These are phyloP conservation scores for Arthrobotrys entomopaga DNA, from an alignment of 2,329 filamentous ascomycete genomes.

Conservation along the genomic window DNA sequence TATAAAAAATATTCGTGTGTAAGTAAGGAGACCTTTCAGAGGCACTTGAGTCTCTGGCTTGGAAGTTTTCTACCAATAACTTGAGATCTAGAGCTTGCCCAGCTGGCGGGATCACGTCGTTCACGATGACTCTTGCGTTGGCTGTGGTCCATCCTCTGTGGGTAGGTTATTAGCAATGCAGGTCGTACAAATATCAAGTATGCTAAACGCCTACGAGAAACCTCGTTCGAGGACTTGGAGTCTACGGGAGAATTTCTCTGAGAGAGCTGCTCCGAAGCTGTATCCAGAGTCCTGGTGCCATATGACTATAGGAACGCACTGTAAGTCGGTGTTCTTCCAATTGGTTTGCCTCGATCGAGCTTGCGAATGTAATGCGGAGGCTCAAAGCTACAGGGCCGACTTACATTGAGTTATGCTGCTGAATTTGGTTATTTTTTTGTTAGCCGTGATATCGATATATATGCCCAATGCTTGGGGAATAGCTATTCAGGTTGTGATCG, in stretches of 20 bases:
- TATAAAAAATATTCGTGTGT: constrained; percentile 30
- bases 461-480: background rate
- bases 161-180: background rate
- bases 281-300: constrained; percentile 41
- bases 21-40: constrained; percentile 13
- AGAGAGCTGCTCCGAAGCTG: constrained; percentile 45
- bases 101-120: constrained; percentile 76
- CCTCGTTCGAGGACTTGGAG: constrained; percentile 91
- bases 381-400: background rate
- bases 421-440: constrained; percentile 18
- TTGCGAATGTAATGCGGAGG: too few relatives aligned
- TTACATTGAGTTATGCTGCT: constrained; percentile 53
- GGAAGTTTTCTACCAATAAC: constrained; percentile 69
- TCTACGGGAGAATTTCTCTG: constrained; percentile 68
- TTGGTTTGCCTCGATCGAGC: too few relatives aligned
- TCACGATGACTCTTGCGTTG: constrained; percentile 76
- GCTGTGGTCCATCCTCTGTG: constrained; percentile 81
- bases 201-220: constrained; percentile 67
- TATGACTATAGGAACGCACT: constrained; percentile 16
- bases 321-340: background rate
- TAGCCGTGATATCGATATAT: constrained; percentile 9
- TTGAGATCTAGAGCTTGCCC: constrained; percentile 71
- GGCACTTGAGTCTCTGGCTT: constrained; percentile 10
- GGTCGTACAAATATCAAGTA: too few relatives aligned
- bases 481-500: background rate